Evolutionary conservation across 441 rosid species (phyloP), one percentile per base, ranked within the genome.

Genomic region (Erodium texanum): DNA sequence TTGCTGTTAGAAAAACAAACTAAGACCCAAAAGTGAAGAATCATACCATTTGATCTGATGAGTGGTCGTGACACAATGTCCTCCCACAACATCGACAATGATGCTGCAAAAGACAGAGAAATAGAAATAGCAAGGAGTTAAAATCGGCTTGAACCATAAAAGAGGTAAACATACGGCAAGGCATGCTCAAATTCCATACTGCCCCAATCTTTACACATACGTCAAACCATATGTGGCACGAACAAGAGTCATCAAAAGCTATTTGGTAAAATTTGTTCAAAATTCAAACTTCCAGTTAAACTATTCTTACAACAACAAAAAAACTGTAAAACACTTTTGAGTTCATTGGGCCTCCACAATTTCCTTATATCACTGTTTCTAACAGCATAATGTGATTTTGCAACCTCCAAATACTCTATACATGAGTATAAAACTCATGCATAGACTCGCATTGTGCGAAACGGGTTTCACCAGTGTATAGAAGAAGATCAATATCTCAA

Each of bases 11-110:
- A 54, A 1, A 63, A 22, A 27, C 5, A 15, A 58, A n/a, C 41
- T 24, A 7, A 70, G 34, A 38, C 45, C 14, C 61, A 15, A 61
- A 34, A 19, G 23, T 6, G n/a, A 68, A 66, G n/a, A 36, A 24
- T 24, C 62, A 48, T 63, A 89, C 93, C 96, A 87, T 84, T 75
- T 89, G 90, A 76, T 77, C 71, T 24, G 96, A 81, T 3, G 96
- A 89, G 76, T 89, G 96, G 61, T 87, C 96, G 3, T 79, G 77
- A 77, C 96, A 87, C 41, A 89, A 70, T 15, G 96, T 83, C 79
- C 86, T 82, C 62, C 96, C 90, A 65, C 92, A 89, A 71, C 90
- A 70, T 64, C 92, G 83, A 70, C 96, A 74, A 20, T 74, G 77
- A 70, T 70, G 74, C 77, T 74, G 45, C 66, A 62, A 22, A n/a